Percentiles rank a stretch among this genome's conserved stretches.
phyloP scores from a whole-genome alignment of 2,329 filamentous ascomycete species.

The Daldinia sp. region DNA sequence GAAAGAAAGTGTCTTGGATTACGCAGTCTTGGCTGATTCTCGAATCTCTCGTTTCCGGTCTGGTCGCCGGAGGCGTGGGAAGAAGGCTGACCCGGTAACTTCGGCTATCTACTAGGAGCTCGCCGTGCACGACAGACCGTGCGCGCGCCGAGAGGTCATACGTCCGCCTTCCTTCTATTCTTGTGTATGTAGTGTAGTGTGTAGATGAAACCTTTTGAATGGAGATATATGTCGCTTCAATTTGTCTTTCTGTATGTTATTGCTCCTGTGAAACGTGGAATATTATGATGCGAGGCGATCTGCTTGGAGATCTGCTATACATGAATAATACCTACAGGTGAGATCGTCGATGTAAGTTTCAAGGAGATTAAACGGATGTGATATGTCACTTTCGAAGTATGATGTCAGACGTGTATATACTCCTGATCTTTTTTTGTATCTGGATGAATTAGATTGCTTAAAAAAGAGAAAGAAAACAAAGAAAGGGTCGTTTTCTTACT shows the following conservation, averaged over 20 bases:
- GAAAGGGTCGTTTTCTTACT: too few species aligned
- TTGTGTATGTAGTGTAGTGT: conserved; percentile 20
- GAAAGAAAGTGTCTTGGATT: neutral
- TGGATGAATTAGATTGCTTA: too few species aligned
- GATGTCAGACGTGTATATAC: neutral
- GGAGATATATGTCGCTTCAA: conserved; percentile 21
- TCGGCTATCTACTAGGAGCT: neutral
- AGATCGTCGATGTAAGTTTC: too few species aligned
- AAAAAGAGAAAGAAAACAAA: neutral
- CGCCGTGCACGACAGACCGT: neutral
- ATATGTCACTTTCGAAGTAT: neutral
- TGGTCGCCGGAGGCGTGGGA: neutral
- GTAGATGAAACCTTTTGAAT: conserved; percentile 38
- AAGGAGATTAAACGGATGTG: neutral
- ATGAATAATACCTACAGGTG: too few species aligned
- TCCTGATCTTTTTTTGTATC: too few species aligned
- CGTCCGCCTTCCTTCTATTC: conserved; percentile 35
- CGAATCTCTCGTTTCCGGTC: neutral
- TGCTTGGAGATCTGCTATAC: too few species aligned
- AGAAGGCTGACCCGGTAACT: neutral
- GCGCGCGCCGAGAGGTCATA: neutral
- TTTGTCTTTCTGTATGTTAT: neutral
- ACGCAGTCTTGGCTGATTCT: conserved; percentile 6
- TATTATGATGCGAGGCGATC: neutral
- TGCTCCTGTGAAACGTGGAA: neutral